phyloP scores from a whole-genome alignment of 2,329 filamentous ascomycete genomes.

The Teratosphaeriaceae sp. region DNA sequence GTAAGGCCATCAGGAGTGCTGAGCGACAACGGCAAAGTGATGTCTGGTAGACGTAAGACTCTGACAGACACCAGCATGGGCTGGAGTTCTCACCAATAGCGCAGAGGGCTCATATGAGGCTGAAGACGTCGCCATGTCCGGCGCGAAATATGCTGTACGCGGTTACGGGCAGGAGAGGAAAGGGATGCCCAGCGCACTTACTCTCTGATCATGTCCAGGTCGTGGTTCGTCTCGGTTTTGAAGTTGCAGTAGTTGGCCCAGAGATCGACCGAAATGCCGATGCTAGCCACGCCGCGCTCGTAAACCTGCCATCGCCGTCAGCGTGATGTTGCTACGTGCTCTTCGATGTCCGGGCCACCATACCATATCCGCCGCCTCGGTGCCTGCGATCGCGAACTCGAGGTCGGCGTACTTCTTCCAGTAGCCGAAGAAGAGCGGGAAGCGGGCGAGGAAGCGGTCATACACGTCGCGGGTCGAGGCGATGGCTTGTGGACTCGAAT shows the following conservation, averaged over 20 bases:
- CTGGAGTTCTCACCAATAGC: conserved; percentile 25
- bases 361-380: conserved; percentile 96
- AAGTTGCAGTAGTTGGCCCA: conserved; percentile 98
- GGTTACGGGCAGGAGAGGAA: conserved; percentile 37
- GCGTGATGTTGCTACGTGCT: conserved; percentile 17
- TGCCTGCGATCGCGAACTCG: conserved; percentile 94
- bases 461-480: conserved; percentile 80
- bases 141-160: conserved; percentile 8
- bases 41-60: conserved; percentile 26
- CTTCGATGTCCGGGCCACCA: conserved; percentile 20
- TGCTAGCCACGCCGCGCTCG: conserved; percentile 88
- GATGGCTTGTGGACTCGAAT: conserved; percentile 91
- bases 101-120: conserved; percentile 13
- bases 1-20: conserved; percentile 2
- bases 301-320: conserved; percentile 59
- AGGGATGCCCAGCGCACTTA: conserved; percentile 73
- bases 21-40: conserved; percentile 3
- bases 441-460: conserved; percentile 89
- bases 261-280: conserved; percentile 87
- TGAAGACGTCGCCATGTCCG: conserved; percentile 24
- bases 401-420: conserved; percentile 99
- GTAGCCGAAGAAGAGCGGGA: conserved; percentile 92
- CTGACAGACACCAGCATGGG: conserved; percentile 17
- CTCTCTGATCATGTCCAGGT: conserved; percentile 95
- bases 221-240: conserved; percentile 96